phyloP scores from a whole-genome alignment of 345 rosid genomes.

The Rhizophora apiculata region DNA sequence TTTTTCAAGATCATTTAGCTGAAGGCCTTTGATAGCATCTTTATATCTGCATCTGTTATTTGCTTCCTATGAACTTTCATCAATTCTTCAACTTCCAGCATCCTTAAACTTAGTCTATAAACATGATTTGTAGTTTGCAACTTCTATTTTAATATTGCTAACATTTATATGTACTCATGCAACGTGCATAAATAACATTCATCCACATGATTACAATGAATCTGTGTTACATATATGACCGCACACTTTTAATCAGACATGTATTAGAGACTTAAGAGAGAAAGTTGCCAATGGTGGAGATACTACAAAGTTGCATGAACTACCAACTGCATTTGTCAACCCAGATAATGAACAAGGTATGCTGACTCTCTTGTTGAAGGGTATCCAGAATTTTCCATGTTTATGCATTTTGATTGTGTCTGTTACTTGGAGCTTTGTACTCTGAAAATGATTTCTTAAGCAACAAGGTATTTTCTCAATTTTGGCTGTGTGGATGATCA shows the following conservation, averaged over 20 bases:
- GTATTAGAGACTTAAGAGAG: slow-evolving; percentile 72
- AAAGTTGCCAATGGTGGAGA: slow-evolving; percentile 83
- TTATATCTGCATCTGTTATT: no score
- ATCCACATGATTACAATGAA: not conserved
- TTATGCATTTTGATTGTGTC: not conserved
- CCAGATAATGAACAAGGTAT: slow-evolving; percentile 55
- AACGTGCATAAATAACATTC: not conserved
- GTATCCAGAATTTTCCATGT: not conserved
- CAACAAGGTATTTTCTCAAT: not conserved
- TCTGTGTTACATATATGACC: not conserved
- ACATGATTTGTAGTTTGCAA: no score
- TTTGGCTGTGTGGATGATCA: no score
- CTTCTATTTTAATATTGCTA: no score
- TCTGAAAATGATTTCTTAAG: not conserved
- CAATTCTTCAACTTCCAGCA: no score
- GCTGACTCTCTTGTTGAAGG: not conserved
- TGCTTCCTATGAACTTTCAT: no score
- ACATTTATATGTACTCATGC: not conserved
- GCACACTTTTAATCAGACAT: slow-evolving; percentile 38
- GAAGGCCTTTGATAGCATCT: no score
- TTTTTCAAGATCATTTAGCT: no score
- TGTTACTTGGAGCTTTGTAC: not conserved
- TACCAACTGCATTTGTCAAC: slow-evolving; percentile 29
- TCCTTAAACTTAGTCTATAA: no score
- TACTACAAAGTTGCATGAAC: slow-evolving; percentile 63